Conservation (phyloP, 1,284 basidiomycete genomes). For the Apiotrichum brassicae region DNA sequence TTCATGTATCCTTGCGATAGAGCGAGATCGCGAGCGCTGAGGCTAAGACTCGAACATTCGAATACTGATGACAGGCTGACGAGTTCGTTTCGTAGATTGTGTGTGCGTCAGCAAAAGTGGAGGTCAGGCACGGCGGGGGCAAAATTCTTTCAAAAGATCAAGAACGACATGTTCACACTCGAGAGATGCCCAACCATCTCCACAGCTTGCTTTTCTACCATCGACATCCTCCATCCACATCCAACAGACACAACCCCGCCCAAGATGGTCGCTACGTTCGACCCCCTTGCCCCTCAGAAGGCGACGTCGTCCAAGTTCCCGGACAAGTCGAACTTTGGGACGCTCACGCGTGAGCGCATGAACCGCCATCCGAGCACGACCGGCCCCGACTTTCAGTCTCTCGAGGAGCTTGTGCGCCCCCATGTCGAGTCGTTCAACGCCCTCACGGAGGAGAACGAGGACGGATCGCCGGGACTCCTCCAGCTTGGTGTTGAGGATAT, state of each 20-base stretch:
- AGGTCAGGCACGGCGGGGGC: not conserved
- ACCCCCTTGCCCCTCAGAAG: slow-evolving; percentile 36
- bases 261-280: slow-evolving; percentile 26
- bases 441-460: slow-evolving; percentile 76
- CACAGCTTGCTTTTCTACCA: not conserved
- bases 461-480: slow-evolving; percentile 72
- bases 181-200: not conserved
- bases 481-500: slow-evolving; percentile 77
- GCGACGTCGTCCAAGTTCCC: slow-evolving; percentile 25
- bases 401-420: slow-evolving; percentile 89
- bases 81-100: too few relatives aligned
- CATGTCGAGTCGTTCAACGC: slow-evolving; percentile 97
- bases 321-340: slow-evolving; percentile 60
- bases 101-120: not conserved
- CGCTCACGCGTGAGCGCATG: slow-evolving; percentile 70
- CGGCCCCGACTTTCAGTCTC: slow-evolving; percentile 66
- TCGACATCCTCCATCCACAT: not conserved
- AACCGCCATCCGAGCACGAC: slow-evolving; percentile 72
- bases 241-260: not conserved
- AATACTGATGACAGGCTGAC: too few relatives aligned
- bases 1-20: too few relatives aligned
- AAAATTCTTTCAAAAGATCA: not conserved
- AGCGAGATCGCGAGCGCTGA: too few relatives aligned
- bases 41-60: too few relatives aligned
- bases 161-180: too few relatives aligned